Evolutionary conservation across 805 yeast genomes (phyloP), one percentile per base, ranked within the genome.

Genomic region (Wickerhamomyces silvicola): DNA sequence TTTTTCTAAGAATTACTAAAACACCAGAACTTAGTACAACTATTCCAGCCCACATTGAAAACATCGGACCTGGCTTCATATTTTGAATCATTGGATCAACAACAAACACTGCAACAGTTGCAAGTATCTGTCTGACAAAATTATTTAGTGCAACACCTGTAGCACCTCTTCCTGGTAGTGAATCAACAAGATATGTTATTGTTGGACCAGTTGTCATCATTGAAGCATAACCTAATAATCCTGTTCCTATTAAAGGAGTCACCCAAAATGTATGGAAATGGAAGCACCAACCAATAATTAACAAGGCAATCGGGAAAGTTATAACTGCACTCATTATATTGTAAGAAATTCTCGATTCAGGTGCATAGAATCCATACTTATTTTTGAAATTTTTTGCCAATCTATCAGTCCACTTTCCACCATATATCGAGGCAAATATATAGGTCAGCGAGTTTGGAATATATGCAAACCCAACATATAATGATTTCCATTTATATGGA

Each of bases 91-190:
- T 61, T 0, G 94, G 94, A 25, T 79, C 86, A 1, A 82, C 73
- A 7, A 78, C 65, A 52, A 85, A 86, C 2, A 87, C 75, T 9
- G 85, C 88, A 2, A 68, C 64, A 0, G 94, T 84, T 1, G 94
- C 94, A 37, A 81, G 59, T 2, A 75, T 59, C 66, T 77, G 81
- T 45, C 95, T 66, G 13, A 80, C 64, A 35, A 85, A 67, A 50
- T 85, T 86, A 48, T 82, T 85, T 31, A 86, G 54, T 0, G 95
- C 94, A 30, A 85, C 83, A 1, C 94, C 95, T 0, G 94, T 81
- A 10, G 95, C 88, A 25, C 95, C 94, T 46, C 78, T 69, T 0
- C 94, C 94, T 0, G 95, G 95, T 27, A 86, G 64, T 2, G 86
- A 75, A 49, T 85, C 95, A 1, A 85, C 87, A 35, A 85, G 59